phyloP scores from a whole-genome alignment of 768 basidiomycete genomes.

The Pholiota microspora region DNA sequence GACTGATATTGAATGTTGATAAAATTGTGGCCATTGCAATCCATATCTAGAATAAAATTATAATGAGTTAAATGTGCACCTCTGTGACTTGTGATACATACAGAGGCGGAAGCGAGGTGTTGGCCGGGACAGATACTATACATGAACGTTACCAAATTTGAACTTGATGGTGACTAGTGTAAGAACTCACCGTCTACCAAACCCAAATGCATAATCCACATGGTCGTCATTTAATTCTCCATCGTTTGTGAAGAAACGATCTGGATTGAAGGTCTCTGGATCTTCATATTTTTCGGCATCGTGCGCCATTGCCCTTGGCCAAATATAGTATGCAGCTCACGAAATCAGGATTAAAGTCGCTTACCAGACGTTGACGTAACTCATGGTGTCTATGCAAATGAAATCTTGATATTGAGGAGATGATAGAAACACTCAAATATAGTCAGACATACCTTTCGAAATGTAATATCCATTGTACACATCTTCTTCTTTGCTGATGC shows the following conservation, averaged over 20 bases:
- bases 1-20: conserved; percentile 26
- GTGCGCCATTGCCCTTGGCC: conserved; percentile 22
- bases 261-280: conserved; percentile 24
- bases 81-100: not conserved
- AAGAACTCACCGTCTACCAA: conserved; percentile 22
- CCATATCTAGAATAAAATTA: conserved; percentile 17
- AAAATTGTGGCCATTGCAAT: conserved; percentile 26
- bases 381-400: conserved; percentile 9
- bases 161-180: no score
- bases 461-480: conserved; percentile 18
- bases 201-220: conserved; percentile 17
- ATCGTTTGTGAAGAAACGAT: conserved; percentile 20
- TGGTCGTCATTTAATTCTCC: conserved; percentile 11
- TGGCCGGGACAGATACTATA: not conserved
- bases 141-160: no score
- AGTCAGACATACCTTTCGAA: conserved; percentile 15
- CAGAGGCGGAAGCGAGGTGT: not conserved
- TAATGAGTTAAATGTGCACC: no score
- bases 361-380: conserved; percentile 18
- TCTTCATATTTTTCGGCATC: conserved; percentile 21
- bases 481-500: conserved; percentile 22
- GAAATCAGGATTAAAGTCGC: not conserved
- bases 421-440: no score
- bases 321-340: no score
- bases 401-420: no score